Evolutionary conservation across 192 early-diverging fungal species (phyloP), one percentile per base, ranked within the genome.

Genomic region (Coemansia aciculifera): DNA sequence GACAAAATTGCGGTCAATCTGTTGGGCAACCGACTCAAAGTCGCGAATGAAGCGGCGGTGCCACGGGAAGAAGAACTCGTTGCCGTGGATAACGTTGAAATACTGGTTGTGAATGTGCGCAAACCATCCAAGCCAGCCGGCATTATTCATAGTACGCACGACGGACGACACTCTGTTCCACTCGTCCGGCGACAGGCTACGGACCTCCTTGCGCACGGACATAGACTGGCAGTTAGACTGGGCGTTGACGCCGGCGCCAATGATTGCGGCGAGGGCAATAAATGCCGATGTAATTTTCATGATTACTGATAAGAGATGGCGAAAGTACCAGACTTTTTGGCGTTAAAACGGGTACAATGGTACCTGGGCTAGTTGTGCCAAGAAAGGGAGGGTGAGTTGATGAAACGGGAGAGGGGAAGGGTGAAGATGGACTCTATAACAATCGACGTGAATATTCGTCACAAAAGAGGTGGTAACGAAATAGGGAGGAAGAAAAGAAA

Each of bases 51-150:
- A 80, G 61, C 77, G 74, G 38, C 84, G 79, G 68, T 85, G 84
- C 60, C 67, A 83, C 15, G 84, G 84, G 63, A 85, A 70, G 74
- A 85, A 83, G 24, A 75, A 31, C 64, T 79, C 72, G 63, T 68
- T 73, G 43, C 67, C 63, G 74, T 85, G 84, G 71, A 83, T 75
- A 3, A 62, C 24, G 23, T 37, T 59, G 51, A 74, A 77, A 68
- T 80, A 67, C 37, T 54, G 27, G 9, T 66, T 59, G 62, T 85
- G 84, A 39, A 79, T 19, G 36, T 73, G 64, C n/a, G 81, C 63
- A 17, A 75, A 78, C 71, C 75, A 74, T 27, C 65, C 66, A 37
- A 79, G 57, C 84, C 74, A 74, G 23, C 84, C 84, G 36, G 60
- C 48, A 52, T 68, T 36, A 38, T 74, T 64, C 70, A 85, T 66